Percentiles rank a stretch among this genome's conserved stretches.
These are phyloP conservation scores for Colletotrichum sublineola DNA, from an alignment of 2,329 filamentous ascomycete genomes.

Conservation along the genomic window DNA sequence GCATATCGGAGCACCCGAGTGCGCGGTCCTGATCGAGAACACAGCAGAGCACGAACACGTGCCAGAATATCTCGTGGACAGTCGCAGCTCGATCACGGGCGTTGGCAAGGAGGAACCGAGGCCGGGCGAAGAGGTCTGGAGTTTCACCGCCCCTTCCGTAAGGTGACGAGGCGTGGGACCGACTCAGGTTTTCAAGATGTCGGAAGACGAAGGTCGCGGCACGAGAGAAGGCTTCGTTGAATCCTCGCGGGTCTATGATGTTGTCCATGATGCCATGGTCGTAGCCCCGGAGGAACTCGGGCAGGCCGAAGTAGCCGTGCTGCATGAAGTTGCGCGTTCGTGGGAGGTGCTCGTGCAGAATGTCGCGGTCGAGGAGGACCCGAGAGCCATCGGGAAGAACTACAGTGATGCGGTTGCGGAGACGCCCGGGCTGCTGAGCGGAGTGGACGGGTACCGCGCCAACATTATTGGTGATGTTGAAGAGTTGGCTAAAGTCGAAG, in stretches of 20 bases:
- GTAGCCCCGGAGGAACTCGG: constrained; percentile 37
- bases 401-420: constrained; percentile 36
- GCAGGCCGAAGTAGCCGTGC: constrained; percentile 24
- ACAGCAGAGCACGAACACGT: constrained; percentile 46
- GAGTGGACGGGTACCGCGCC: not conserved
- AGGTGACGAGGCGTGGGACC: not conserved
- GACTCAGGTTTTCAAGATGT: constrained; percentile 29
- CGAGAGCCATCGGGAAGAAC: constrained; percentile 27
- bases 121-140: constrained; percentile 27
- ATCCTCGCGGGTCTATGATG: constrained; percentile 4
- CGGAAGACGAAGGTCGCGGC: constrained; percentile 34
- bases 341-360: constrained; percentile 36
- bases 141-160: not conserved
- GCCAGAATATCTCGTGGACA: constrained; percentile 35
- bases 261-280: constrained; percentile 12
- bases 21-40: constrained; percentile 47
- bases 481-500: constrained; percentile 28
- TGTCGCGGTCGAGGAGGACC: constrained; percentile 28
- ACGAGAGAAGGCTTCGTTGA: constrained; percentile 11
- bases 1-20: constrained; percentile 47
- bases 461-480: constrained; percentile 18
- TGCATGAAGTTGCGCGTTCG: constrained; percentile 29
- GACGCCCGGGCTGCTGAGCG: not conserved
- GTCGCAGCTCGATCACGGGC: constrained; percentile 17
- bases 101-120: constrained; percentile 32